Base-by-base conservation (phyloP, 352 stramenopile genomes). In the Bremia lactucae region DNA sequence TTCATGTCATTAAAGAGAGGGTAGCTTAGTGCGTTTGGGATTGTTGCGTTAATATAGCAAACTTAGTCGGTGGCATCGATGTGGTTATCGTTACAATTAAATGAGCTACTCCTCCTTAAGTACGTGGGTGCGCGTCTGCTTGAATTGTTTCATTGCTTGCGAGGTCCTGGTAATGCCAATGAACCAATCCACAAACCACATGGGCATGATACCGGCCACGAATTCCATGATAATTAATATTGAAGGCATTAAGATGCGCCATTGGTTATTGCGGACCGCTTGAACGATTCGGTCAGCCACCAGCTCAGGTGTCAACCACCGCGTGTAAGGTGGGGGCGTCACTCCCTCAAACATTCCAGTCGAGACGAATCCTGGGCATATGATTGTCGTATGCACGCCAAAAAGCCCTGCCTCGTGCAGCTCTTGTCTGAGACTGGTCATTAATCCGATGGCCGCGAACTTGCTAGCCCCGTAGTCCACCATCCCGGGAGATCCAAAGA, bases 291-390 rank as follows among this genome's bases (percentile, higher is more conserved):
- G 31, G 10, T 62, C 48, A 0, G 64, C 67, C n/a, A 77, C 65
- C 31, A 62, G 59, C 35, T 74, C 68, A 5, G 68, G 67, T 13
- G 56, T 55, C 25, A 80, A 39, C 62, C 63, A 71, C 19, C 36
- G 36, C 31, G 64, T 70, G 28, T 72, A 64, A 3, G 41, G 42
- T 15, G 62, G 62, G 6, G 65, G 50, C 6, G 24, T 49, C 8
- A 78, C 70, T 6, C 71, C 71, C n/a, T 74, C 48, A 22, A 83
- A 83, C 71, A 83, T 83, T 6, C 71, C 71, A 1, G 65, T 83
- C 24, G 52, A 60, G 55, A 83, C 72, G 39, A 71, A 76, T 7
- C 63, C 65, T n/a, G 71, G 71, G 34, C 68, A 83, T 29, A 77
- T 55, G 20, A 81, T 44, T 7, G 70, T 76, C 26, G 63, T 70